These are phyloP conservation scores for Phaeoacremonium minimum DNA, from an alignment of 2,329 filamentous ascomycete species.

Conservation along the genomic window DNA sequence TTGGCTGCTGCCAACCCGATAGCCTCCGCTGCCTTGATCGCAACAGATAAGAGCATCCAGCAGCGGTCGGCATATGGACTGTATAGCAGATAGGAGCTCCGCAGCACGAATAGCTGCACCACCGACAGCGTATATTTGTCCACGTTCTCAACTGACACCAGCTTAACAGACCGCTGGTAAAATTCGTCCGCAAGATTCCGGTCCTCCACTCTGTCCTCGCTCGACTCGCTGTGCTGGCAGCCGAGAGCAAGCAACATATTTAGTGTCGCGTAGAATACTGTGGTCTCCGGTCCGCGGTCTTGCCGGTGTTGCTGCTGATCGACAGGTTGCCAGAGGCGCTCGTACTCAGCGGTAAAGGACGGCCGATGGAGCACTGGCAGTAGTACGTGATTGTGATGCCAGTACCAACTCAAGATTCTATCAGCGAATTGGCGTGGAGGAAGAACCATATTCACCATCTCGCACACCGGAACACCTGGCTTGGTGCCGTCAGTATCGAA, in stretches of 20 bases:
- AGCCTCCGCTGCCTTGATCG: conserved; percentile 20
- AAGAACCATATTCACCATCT: conserved; percentile 5
- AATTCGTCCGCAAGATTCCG: conserved; percentile 15
- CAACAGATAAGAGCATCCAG: conserved; percentile 22
- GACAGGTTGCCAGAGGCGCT: conserved; percentile 6
- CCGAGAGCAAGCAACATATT: conserved; percentile 24
- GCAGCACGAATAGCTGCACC: conserved; percentile 23
- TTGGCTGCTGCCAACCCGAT: conserved; percentile 17
- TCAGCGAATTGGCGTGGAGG: conserved; percentile 8
- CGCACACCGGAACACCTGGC: conserved; percentile 5
- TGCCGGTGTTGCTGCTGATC: neutral
- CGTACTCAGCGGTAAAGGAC: conserved; percentile 8
- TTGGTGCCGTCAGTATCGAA: conserved; percentile 1
- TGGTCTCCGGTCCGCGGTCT: conserved; percentile 4
- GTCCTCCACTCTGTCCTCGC: conserved; percentile 1
- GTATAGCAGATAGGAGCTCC: conserved; percentile 20
- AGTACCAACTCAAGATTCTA: conserved; percentile 9
- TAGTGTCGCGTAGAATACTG: conserved; percentile 16
- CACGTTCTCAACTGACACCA: conserved; percentile 19
- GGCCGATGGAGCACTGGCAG: conserved; percentile 13
- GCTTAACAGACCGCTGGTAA: conserved; percentile 18
- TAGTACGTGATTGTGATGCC: conserved; percentile 10
- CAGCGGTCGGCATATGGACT: conserved; percentile 20
- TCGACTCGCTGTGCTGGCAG: conserved; percentile 15
- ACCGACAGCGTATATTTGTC: conserved; percentile 17